Evolutionary conservation across 2,329 filamentous ascomycete species (phyloP), one percentile per base, ranked within the genome.

Genomic region (Phialemonium atrogriseum): DNA sequence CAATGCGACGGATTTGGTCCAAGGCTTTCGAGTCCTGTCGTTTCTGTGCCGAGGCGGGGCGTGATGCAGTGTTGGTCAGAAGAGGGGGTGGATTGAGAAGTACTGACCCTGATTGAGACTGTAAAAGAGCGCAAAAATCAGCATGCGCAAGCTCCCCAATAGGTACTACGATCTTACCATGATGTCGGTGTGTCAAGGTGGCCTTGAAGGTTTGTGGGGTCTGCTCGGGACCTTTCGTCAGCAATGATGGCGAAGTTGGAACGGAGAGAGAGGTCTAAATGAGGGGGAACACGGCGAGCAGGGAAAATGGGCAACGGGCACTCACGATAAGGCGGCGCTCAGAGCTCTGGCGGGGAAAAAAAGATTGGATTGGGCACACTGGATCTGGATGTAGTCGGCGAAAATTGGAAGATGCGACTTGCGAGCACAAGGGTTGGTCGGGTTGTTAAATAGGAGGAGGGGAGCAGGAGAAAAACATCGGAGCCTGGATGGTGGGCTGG

Each of bases 91-190:
- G 21, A 23, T 13, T 17, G 24, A 34, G 37, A 46, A 44, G 47
- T 40, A 75, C 71, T 58, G 66, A 80, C 75, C 75, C 75, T 59
- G 75, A 79, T 72, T 77, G 71, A 77, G 75, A 79, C 75, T 80
- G 48, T 24, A 30, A 11, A 22, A n/a, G n/a, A n/a, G n/a, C n/a
- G n/a, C n/a, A n/a, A n/a, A n/a, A n/a, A 36, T 9, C 17, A 31
- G 16, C 7, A 8, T 13, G n/a, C 10, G 12, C 11, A 16, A 10
- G 10, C 8, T 22, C 20, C 20, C 8, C 8, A 8, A 8, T n/a
- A n/a, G 12, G 17, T 11, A 5, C 7, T 16, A 6, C n/a, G 11
- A 15, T 19, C 59, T 55, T 51, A 62, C 59, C 59, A 62, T 62
- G 48, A 41, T 56, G 55, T 13, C 25, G 13, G 14, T 27, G 25